Percentiles rank a stretch among this genome's conserved stretches.
Evolutionary conservation across 2,329 filamentous ascomycete species (phyloP).

Genomic region (Ascochyta clinopodiicola): DNA sequence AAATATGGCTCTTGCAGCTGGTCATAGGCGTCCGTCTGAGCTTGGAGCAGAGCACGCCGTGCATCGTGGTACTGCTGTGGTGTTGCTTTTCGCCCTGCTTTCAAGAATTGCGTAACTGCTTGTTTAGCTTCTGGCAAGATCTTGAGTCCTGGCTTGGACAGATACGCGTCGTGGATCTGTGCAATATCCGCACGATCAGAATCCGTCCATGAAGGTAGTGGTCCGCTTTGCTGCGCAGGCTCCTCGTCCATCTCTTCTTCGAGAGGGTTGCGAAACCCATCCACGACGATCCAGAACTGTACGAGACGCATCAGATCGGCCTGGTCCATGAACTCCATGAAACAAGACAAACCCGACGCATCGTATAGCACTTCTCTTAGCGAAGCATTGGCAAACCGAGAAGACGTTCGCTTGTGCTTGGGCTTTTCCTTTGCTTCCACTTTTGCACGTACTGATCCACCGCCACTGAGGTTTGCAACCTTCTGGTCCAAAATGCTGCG

Average conservation of each 20-base stretch:
- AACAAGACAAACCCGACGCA: slow-evolving; percentile 90
- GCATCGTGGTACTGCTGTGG: slow-evolving; percentile 83
- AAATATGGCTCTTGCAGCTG: slow-evolving; percentile 84
- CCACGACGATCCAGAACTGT: slow-evolving; percentile 98
- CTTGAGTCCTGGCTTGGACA: slow-evolving; percentile 81
- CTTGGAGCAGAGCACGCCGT: slow-evolving; percentile 77
- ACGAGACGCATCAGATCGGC: slow-evolving; percentile 85
- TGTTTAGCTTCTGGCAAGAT: slow-evolving; percentile 73
- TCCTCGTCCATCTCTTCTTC: slow-evolving; percentile 79
- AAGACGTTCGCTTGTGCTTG: slow-evolving; percentile 55
- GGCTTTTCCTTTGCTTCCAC: slow-evolving; percentile 50
- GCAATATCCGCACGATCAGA: slow-evolving; percentile 86
- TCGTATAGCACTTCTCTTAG: slow-evolving; percentile 88
- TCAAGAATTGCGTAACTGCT: slow-evolving; percentile 78
- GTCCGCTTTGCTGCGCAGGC: slow-evolving; percentile 61
- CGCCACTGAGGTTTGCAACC: slow-evolving; percentile 78
- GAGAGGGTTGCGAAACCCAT: slow-evolving; percentile 91
- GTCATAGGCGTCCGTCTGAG: slow-evolving; percentile 83
- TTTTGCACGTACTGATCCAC: slow-evolving; percentile 58
- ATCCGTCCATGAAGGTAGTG: slow-evolving; percentile 72
- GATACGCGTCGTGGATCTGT: slow-evolving; percentile 89
- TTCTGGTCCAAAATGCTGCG: slow-evolving; percentile 89
- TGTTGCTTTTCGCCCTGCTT: slow-evolving; percentile 76
- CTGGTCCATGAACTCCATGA: slow-evolving; percentile 99
- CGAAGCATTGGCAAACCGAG: slow-evolving; percentile 74